Percentiles rank a stretch among this genome's conserved stretches.
phyloP scores from a whole-genome alignment of 768 basidiomycete genomes.

The Pisolithus albus region DNA sequence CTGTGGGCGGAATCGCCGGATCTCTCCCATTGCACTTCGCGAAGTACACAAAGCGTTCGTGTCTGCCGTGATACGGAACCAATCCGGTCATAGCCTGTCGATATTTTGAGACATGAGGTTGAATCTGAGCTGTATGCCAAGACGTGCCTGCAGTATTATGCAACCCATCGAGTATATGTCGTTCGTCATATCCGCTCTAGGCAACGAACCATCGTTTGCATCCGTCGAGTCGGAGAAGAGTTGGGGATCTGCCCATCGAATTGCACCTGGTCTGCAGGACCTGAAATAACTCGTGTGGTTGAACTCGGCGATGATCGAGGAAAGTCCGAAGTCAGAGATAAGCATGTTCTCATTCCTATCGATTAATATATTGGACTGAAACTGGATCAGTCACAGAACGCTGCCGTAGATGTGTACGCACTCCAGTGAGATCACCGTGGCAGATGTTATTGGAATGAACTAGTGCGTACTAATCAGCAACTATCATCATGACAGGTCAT shows the following conservation, averaged over 20 bases:
- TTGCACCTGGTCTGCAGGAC: constrained; percentile 5
- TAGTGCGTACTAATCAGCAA: not conserved
- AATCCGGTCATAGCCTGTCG: constrained; percentile 2
- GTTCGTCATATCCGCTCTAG: not conserved
- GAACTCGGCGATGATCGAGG: constrained; percentile 32
- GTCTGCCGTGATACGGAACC: not conserved
- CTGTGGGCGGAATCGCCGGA: not conserved
- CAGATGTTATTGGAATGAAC: constrained; percentile 3
- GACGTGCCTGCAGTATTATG: constrained; percentile 15
- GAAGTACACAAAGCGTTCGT: not conserved
- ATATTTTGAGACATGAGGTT: not conserved
- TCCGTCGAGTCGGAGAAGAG: constrained; percentile 1
- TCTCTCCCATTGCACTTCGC: not conserved
- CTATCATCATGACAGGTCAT: not conserved
- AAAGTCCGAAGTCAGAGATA: constrained; percentile 37
- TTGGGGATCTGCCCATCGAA: constrained; percentile 15
- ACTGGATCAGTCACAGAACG: not conserved
- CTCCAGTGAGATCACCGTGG: constrained; percentile 8
- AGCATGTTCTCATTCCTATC: not conserved
- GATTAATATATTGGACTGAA: constrained; percentile 9
- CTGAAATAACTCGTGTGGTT: constrained; percentile 18
- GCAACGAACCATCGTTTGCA: not conserved
- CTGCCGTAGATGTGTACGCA: not conserved
- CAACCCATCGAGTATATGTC: constrained; percentile 19
- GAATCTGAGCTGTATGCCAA: not conserved